These are phyloP conservation scores for Phytopythium montanum DNA, from an alignment of 352 stramenopile genomes.

Conservation along the genomic window DNA sequence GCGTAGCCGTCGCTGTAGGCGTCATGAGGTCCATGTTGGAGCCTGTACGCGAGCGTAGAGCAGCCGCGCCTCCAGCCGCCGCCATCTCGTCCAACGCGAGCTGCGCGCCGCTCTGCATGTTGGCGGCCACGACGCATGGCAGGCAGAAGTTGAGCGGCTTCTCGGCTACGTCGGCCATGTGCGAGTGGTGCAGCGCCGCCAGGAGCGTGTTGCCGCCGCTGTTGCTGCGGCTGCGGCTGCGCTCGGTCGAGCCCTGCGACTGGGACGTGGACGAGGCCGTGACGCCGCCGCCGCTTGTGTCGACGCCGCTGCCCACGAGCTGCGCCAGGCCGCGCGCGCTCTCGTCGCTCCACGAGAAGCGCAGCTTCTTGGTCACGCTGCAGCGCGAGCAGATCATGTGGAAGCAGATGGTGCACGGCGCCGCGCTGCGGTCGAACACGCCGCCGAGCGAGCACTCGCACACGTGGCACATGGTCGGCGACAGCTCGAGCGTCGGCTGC, in stretches of 20 bases:
- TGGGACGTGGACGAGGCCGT: constrained; percentile 8
- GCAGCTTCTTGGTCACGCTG: constrained; percentile 46
- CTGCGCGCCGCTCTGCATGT: constrained; percentile 32
- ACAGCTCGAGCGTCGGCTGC: constrained; percentile 8
- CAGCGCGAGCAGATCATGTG: constrained; percentile 44
- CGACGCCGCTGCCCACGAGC: background rate
- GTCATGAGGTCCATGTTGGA: background rate
- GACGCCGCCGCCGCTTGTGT: constrained; percentile 6
- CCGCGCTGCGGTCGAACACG: constrained; percentile 28
- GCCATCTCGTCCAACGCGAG: constrained; percentile 40
- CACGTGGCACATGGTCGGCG: constrained; percentile 27
- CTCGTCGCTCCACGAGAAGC: constrained; percentile 27
- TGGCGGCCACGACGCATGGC: constrained; percentile 36
- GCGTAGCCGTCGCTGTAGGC: constrained; percentile 2
- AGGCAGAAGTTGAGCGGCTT: constrained; percentile 50
- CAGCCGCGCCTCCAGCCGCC: background rate
- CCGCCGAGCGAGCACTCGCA: constrained; percentile 29
- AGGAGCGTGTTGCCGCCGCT: constrained; percentile 6
- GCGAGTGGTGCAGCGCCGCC: constrained; percentile 1
- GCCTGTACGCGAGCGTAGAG: background rate
- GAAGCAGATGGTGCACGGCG: constrained; percentile 25
- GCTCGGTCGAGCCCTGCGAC: constrained; percentile 22
- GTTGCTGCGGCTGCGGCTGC: constrained; percentile 18
- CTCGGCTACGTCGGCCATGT: constrained; percentile 33
- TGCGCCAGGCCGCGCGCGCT: constrained; percentile 2